A percentile compares a stretch with the other conserved stretches of the same genome.
Evolutionary conservation across 2,329 filamentous ascomycete genomes (phyloP).

Genomic region (Microsporum ferrugineum): DNA sequence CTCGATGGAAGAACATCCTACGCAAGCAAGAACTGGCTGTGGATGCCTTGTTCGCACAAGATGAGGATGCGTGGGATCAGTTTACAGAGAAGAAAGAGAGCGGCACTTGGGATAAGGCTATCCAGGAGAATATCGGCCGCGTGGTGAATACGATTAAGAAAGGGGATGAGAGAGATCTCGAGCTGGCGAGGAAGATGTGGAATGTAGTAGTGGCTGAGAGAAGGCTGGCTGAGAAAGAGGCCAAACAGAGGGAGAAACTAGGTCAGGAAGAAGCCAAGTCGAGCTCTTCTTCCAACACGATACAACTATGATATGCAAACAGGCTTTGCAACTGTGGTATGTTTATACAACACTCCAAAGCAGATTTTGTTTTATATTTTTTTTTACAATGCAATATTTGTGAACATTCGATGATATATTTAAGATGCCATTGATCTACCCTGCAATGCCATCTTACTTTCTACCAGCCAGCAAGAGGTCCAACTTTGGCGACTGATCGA

Average conservation of each 20-base stretch:
- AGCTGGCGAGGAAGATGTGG: conserved; percentile 29
- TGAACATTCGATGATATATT: background rate
- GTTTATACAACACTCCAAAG: background rate
- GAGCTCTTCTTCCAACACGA: background rate
- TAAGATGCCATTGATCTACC: background rate
- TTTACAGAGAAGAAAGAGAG: conserved; percentile 16
- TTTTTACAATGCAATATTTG: background rate
- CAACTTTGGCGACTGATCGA: background rate
- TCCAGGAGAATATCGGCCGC: background rate
- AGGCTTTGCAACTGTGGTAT: background rate
- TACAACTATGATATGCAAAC: background rate
- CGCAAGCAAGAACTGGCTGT: conserved; percentile 23
- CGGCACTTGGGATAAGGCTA: conserved; percentile 14
- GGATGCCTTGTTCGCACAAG: conserved; percentile 25
- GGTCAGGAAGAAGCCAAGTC: background rate
- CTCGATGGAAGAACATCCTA: conserved; percentile 26
- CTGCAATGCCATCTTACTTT: background rate
- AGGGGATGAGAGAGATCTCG: conserved; percentile 20
- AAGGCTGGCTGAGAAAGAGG: conserved; percentile 25
- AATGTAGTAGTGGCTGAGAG: conserved; percentile 30
- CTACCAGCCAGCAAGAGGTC: background rate
- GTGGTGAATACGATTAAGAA: conserved; percentile 13
- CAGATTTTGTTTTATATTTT: background rate
- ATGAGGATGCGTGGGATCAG: conserved; percentile 36
- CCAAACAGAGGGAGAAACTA: conserved; percentile 13